A percentile compares a stretch with the other conserved stretches of the same genome.
Conservation (phyloP, 495 filamentous ascomycete species). For the Eremomyces bilateralis region DNA sequence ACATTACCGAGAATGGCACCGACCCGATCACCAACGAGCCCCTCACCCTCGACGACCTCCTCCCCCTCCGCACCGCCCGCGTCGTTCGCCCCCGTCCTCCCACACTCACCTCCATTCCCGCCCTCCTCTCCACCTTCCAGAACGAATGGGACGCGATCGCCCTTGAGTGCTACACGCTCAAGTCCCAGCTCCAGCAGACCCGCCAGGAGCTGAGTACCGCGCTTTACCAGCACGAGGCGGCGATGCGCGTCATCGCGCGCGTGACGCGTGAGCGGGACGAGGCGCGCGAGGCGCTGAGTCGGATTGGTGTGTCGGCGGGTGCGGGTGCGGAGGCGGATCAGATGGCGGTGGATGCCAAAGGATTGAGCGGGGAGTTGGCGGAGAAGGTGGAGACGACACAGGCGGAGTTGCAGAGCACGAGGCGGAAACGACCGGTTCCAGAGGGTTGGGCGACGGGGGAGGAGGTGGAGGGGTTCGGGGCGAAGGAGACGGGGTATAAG, state of each 20-base stretch:
- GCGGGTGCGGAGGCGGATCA: slow-evolving; percentile 39
- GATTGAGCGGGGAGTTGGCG: slow-evolving; percentile 46
- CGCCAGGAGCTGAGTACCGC: slow-evolving; percentile 83
- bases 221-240: slow-evolving; percentile 91
- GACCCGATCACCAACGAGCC: slow-evolving; percentile 87
- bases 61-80: slow-evolving; percentile 64
- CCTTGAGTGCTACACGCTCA: slow-evolving; percentile 70
- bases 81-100: slow-evolving; percentile 76
- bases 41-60: slow-evolving; percentile 62
- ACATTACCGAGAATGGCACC: slow-evolving; percentile 82
- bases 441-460: slow-evolving; percentile 67
- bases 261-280: slow-evolving; percentile 79
- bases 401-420: slow-evolving; percentile 58
- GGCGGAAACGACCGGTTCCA: slow-evolving; percentile 73
- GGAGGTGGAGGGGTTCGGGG: slow-evolving; percentile 42
- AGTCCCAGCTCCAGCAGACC: slow-evolving; percentile 71
- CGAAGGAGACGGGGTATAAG: slow-evolving; percentile 28
- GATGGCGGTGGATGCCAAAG: slow-evolving; percentile 68
- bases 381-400: slow-evolving; percentile 61
- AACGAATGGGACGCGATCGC: slow-evolving; percentile 95
- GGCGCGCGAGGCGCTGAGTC: slow-evolving; percentile 75
- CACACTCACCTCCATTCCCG: slow-evolving; percentile 87
- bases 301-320: slow-evolving; percentile 46
- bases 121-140: slow-evolving; percentile 89
- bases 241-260: slow-evolving; percentile 76